A percentile compares a stretch with the other conserved stretches of the same genome.
Conservation (phyloP, 805 yeast species). For the Suhomyces sp. region DNA sequence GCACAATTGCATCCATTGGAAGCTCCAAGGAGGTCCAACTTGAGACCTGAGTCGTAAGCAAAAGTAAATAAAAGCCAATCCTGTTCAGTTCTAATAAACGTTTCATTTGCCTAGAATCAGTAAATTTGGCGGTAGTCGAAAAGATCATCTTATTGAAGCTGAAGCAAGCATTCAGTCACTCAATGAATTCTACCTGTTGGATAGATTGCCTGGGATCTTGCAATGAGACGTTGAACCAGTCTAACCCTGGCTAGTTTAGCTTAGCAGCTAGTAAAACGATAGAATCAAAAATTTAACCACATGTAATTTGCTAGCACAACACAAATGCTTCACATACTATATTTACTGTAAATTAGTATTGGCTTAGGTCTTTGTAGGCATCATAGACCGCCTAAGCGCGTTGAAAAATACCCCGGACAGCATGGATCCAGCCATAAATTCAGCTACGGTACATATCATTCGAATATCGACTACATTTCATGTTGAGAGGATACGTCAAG, state of each 20-base stretch:
- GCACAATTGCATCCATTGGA: conserved; percentile 88
- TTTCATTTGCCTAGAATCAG: not conserved
- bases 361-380: not conserved
- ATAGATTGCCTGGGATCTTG: not conserved
- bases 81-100: not conserved
- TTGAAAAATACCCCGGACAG: no score
- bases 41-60: conserved; percentile 63
- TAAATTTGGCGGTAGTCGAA: not conserved
- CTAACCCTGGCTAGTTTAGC: no score
- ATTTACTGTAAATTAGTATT: not conserved
- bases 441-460: not conserved
- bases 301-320: no score
- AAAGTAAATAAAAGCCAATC: not conserved
- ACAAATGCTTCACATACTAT: no score
- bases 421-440: not conserved
- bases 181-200: no score
- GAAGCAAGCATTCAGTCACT: no score
- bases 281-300: no score
- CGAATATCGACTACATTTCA: not conserved
- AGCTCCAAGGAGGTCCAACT: conserved; percentile 83
- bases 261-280: no score
- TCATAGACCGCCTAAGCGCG: no score
- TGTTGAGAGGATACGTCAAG: not conserved
- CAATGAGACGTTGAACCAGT: not conserved
- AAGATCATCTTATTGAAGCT: no score